A percentile compares a stretch with the other conserved stretches of the same genome.
Evolutionary conservation across 176 grass and related monocot species (phyloP).

Genomic region (Cenchrus purpureus): DNA sequence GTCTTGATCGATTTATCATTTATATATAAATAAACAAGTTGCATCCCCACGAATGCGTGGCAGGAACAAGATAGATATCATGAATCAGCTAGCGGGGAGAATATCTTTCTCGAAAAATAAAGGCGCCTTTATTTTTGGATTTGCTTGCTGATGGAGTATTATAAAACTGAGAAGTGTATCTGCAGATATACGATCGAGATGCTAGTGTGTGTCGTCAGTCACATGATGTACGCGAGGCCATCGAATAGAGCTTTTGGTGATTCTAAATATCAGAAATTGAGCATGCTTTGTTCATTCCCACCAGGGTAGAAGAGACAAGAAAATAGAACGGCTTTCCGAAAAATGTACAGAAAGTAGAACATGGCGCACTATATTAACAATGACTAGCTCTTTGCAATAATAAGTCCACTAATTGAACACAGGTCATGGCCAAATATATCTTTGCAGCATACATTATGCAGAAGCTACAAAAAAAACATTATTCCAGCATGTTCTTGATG

Average conservation of each 20-base stretch:
- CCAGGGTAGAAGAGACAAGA: background rate
- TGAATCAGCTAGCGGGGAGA: background rate
- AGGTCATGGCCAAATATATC: background rate
- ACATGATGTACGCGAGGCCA: background rate
- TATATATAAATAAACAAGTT: background rate
- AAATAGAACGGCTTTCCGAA: background rate
- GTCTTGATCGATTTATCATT: background rate
- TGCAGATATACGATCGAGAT: background rate
- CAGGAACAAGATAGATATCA: conserved; percentile 1
- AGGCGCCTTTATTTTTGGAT: background rate
- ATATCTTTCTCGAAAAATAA: background rate
- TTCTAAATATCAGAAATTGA: background rate
- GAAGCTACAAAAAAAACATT: background rate
- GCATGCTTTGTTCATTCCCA: background rate
- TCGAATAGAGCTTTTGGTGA: background rate
- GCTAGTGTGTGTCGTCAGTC: background rate
- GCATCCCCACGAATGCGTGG: background rate
- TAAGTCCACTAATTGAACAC: background rate
- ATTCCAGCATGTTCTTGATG: background rate
- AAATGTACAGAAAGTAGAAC: background rate
- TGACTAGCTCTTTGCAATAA: background rate
- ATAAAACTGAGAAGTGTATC: background rate
- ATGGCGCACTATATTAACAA: background rate
- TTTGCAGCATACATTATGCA: background rate
- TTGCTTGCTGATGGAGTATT: background rate